Evolutionary conservation across 352 stramenopile species (phyloP), one percentile per base, ranked within the genome.

Genomic region (Phytopythium delawarense): DNA sequence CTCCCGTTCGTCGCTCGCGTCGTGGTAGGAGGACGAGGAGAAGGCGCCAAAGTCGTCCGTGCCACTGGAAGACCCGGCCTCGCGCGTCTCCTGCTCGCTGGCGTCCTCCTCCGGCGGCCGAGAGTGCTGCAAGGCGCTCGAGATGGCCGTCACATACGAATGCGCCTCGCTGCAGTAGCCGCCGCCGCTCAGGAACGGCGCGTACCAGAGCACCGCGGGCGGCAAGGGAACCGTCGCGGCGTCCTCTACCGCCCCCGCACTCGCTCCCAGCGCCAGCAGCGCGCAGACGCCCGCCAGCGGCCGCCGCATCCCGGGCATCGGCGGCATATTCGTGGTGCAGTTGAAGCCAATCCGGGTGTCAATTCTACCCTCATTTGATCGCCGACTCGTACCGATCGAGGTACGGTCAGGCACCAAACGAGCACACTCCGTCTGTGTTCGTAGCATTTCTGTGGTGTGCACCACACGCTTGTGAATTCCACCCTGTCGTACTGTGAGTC

Each of bases 91-190:
- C 35, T 40, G 9, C 35, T 40, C 35, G n/a, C n/a, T 28, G 20
- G 7, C n/a, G 13, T 37, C 48, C 1, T 57, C 18, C 13, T 59
- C 21, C 21, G 12, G 8, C 15, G 45, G 16, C 12, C 21, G n/a
- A 7, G 46, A 20, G 20, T 30, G 28, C 37, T 18, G 49, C 71
- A 76, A 46, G 23, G 71, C 81, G n/a, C 65, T 57, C 28, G 76
- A 66, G 32, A 98, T 62, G 7, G 85, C 79, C 12, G 80, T 72
- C 11, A 94, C 78, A 56, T 95, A 97, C 56, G 88, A 89, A 63
- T 91, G 90, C 55, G 92, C 92, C 71, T 98, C 91, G 59, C 81
- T 95, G 75, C 87, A 97, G 74, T 98, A 98, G 21, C 92, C 92
- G 37, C 92, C 92, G 44, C 92, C 92, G 55, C 85, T 96, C 49